Base-by-base conservation (phyloP, 1,284 basidiomycete genomes). In the Fomitiporia mediterranea region DNA sequence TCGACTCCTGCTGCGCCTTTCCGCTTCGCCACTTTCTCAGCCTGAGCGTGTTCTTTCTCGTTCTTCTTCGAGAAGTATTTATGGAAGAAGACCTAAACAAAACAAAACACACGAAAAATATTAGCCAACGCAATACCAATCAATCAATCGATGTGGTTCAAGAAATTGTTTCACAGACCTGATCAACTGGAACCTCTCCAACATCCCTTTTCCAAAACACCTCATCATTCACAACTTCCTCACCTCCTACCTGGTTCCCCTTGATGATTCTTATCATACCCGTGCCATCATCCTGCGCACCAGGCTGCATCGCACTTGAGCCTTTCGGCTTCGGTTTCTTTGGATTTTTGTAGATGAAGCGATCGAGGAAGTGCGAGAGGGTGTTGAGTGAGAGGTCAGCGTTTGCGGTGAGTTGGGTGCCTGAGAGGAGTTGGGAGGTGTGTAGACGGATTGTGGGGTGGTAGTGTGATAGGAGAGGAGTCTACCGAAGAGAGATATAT, bases 251-350 rank as follows among this genome's bases (percentile, higher is more conserved):
- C 27, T 74, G 74, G 55, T 85, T 82, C 6, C 92, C 90, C 69
- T 84, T 87, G 61, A 86, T 68, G 55, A 89, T 74, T 62, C 89
- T 85, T 19, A 97, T 87, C n/a, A n/a, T n/a, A 55, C 73, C 80
- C 42, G 74, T 74, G 3, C 83, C 81, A n/a, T 84, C 83, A 15
- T 76, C 60, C 44, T 81, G 80, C 52, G 89, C 87, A 5, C 86
- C 83, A n/a, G 94, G 94, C 72, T 99, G 97, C 97, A 99, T 99
- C 60, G 91, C 89, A 59, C 89, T 91, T 2, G 85, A 79, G 21
- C 94, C 90, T 62, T 87, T 89, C 2, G 82, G 72, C 43, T 80
- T 83, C 0, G 70, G 67, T 72, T 95, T 92, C 76, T 98, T 99
- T 1, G 95, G 89, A 69, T 98, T 98, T 68, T 94, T 92, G 77